Percentiles rank a stretch among this genome's conserved stretches.
phyloP scores from a whole-genome alignment of 495 filamentous ascomycete species.

The Penicillium salamii region DNA sequence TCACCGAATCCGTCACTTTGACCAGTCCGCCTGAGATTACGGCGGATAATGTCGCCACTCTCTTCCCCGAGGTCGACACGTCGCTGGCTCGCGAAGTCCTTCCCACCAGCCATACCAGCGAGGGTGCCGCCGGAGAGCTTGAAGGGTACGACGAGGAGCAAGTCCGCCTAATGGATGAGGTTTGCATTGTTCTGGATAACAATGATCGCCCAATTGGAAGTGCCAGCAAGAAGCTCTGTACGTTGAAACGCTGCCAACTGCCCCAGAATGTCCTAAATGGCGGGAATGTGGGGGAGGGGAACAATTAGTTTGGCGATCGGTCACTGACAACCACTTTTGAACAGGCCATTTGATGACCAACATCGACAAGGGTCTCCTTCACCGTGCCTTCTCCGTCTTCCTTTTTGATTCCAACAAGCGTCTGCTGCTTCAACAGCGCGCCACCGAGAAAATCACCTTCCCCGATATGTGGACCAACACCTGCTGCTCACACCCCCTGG shows the following conservation, averaged over 20 bases:
- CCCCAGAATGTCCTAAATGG: constrained; percentile 5
- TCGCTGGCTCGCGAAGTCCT: constrained; percentile 64
- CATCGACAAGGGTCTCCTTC: constrained; percentile 90
- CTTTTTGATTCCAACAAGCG: constrained; percentile 88
- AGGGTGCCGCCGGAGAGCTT: constrained; percentile 47
- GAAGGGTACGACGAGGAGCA: constrained; percentile 95
- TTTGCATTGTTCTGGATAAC: constrained; percentile 94
- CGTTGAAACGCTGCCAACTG: constrained; percentile 24
- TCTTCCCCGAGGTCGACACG: constrained; percentile 97
- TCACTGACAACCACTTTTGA: constrained; percentile 3
- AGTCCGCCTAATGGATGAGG: constrained; percentile 96
- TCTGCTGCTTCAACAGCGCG: constrained; percentile 92
- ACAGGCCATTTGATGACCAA: constrained; percentile 97
- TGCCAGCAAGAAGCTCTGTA: constrained; percentile 97
- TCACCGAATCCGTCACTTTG: constrained; percentile 46
- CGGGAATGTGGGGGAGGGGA: constrained; percentile 9
- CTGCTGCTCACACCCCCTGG: constrained; percentile 96
- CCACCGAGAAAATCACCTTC: constrained; percentile 98
- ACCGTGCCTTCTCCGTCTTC: constrained; percentile 97
- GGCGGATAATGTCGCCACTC: constrained; percentile 77
- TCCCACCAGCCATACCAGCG: constrained; percentile 34
- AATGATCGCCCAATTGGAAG: constrained; percentile 93
- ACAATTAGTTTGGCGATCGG: not conserved
- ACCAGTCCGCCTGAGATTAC: constrained; percentile 55
- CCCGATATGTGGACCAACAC: constrained; percentile 99